Base-by-base conservation (phyloP, 768 basidiomycete species). In the Mycena rebaudengoi region DNA sequence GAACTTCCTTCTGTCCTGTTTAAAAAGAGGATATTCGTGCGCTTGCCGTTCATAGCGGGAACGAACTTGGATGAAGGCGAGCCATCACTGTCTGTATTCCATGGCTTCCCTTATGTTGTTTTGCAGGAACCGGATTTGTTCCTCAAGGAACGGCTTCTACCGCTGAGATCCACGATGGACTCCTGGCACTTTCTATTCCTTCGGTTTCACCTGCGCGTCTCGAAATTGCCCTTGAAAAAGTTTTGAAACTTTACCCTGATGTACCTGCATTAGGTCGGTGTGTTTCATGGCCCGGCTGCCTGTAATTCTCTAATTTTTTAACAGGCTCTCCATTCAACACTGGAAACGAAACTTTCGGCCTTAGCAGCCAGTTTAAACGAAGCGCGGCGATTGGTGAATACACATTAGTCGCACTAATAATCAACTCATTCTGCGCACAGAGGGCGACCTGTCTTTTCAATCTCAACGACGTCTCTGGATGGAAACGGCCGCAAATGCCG, bases 41-140 rank as follows among this genome's bases (percentile, higher is more conserved):
- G 69, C 16, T 28, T 84, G 2, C 82, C 83, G 3, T 80, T 82
- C 61, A 83, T 84, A n/a, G 70, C 80, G 18, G 83, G 82, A n/a
- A 78, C 77, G 3, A 75, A 71, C 56, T 70, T 79, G 16, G 82
- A 85, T 62, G 83, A 85, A 74, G 83, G 83, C 80, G 26, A 8
- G 46, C 35, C 30, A 30, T 12, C 5, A 18, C 21, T 32, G 6
- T 45, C 30, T 10, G 20, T 50, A 18, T 26, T 18, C 32, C 12
- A 2, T 52, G 44, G 10, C 40, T 45, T 18, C 23, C 49, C 25
- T 62, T 13, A 11, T 26, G 20, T 7, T 12, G 3, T 45, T 12
- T 8, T 25, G 29, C 39, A 82, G 81, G 77, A 3, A 81, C 81
- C 0, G 1, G 43, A 6, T 78, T 78, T 29, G 70, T 69, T 0